Conservation (phyloP, 1,284 basidiomycete species). For the Earliella scabrosa region DNA sequence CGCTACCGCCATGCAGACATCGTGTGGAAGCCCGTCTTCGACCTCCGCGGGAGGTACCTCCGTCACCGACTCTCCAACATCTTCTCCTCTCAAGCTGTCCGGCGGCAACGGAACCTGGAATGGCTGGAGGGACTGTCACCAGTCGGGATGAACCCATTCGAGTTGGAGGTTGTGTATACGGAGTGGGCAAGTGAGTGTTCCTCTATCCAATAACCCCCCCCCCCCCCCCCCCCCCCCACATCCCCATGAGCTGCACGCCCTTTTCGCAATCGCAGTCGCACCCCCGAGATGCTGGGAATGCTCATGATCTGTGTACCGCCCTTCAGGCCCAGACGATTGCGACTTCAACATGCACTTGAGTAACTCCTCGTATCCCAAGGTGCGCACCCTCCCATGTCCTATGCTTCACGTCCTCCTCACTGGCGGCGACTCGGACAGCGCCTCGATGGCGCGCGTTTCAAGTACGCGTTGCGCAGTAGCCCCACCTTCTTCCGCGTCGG, state of each 20-base stretch:
- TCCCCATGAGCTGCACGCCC: too few species aligned
- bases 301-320: background rate
- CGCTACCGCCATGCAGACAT: conserved; percentile 48
- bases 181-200: conserved; percentile 57
- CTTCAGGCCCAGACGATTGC: conserved; percentile 67
- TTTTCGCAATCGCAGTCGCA: too few species aligned
- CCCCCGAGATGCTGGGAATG: too few species aligned
- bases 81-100: conserved; percentile 41
- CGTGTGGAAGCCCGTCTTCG: conserved; percentile 55
- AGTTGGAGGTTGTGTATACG: conserved; percentile 42
- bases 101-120: conserved; percentile 36
- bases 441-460: conserved; percentile 54
- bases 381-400: conserved; percentile 24
- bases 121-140: conserved; percentile 53
- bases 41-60: conserved; percentile 40
- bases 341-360: conserved; percentile 77
- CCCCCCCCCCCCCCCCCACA: background rate
- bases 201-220: conserved; percentile 15
- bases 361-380: conserved; percentile 80
- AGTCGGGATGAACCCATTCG: conserved; percentile 61
- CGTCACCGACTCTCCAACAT: conserved; percentile 43
- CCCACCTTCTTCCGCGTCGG: conserved; percentile 68
- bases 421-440: conserved; percentile 41
- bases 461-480: conserved; percentile 52
- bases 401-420: background rate